Evolutionary conservation across 306 rosid genomes (phyloP).

Genomic region (Castanea sativa): DNA sequence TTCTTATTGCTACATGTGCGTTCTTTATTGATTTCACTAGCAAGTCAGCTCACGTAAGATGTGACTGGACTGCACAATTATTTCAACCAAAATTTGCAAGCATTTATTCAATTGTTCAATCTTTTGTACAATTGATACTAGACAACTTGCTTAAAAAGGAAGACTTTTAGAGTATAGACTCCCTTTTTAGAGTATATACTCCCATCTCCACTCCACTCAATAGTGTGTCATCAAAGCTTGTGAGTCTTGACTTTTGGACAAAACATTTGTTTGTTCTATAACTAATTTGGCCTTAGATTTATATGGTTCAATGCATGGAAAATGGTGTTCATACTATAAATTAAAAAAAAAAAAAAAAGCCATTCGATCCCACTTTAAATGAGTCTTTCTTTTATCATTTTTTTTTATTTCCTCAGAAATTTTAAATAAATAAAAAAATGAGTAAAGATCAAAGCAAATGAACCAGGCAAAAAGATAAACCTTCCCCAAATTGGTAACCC

Average conservation of each 20-base stretch:
- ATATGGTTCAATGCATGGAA: not conserved
- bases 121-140: too few relatives aligned
- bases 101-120: too few relatives aligned
- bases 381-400: too few relatives aligned
- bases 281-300: not conserved
- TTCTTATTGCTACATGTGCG: not conserved
- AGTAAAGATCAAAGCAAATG: too few relatives aligned
- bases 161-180: not conserved
- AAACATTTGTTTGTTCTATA: slow-evolving; percentile 1
- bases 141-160: not conserved
- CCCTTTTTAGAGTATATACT: not conserved
- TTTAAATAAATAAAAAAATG: too few relatives aligned
- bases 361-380: not conserved
- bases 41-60: not conserved
- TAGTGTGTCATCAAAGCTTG: too few relatives aligned
- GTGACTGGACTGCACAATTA: not conserved
- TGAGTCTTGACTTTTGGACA: too few relatives aligned
- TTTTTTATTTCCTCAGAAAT: too few relatives aligned
- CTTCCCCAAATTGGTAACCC: too few relatives aligned
- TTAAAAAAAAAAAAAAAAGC: not conserved
- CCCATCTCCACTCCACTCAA: not conserved
- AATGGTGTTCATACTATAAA: slow-evolving; percentile 6
- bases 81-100: not conserved
- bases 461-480: too few relatives aligned
- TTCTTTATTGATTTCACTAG: not conserved